Conservation (phyloP, 345 rosid species). For the Eucalyptus curtisii region DNA sequence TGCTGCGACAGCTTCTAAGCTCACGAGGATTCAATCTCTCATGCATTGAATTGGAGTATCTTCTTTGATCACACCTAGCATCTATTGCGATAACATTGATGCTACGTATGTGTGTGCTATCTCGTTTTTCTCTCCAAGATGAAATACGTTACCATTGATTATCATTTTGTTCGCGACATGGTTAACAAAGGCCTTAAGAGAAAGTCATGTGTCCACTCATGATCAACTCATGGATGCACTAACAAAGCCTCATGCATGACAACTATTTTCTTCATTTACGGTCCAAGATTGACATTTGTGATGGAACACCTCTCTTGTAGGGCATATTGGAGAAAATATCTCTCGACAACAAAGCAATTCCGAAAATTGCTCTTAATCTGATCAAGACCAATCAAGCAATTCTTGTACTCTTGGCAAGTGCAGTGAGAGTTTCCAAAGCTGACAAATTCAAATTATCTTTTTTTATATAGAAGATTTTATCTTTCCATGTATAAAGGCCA, state of each 20-base stretch:
- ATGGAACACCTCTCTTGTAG: not conserved
- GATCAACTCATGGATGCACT: not conserved
- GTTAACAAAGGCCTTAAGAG: not conserved
- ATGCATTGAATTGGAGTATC: not conserved
- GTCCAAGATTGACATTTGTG: not conserved
- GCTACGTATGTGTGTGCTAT: not conserved
- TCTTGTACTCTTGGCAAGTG: no score
- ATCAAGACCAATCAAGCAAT: no score
- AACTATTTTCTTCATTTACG: not conserved
- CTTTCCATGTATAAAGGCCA: no score
- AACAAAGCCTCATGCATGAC: not conserved
- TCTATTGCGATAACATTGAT: no score
- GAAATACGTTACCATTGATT: not conserved
- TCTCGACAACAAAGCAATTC: not conserved
- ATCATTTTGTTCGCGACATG: not conserved
- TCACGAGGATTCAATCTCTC: not conserved
- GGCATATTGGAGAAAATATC: not conserved
- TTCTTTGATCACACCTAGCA: not conserved
- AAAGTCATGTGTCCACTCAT: not conserved
- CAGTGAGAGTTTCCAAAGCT: no score
- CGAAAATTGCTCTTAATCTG: not conserved
- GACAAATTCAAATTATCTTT: no score
- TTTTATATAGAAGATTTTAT: no score
- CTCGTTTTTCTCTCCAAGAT: not conserved
- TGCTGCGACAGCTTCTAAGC: not conserved